These are phyloP conservation scores for Eucalyptus tenuipes DNA, from an alignment of 345 rosid species.

Conservation along the genomic window DNA sequence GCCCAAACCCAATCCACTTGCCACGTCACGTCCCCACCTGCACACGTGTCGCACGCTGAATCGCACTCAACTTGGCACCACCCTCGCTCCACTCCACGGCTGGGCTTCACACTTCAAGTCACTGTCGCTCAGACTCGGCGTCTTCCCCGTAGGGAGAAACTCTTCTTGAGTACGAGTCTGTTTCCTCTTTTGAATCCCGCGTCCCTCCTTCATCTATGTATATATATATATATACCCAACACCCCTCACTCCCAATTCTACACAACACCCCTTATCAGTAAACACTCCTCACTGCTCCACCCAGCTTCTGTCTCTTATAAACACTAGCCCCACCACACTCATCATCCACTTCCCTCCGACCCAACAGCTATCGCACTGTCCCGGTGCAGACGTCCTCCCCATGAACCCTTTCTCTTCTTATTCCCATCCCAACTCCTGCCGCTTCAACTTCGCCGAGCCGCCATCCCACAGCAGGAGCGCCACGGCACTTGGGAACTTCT, in stretches of 20 bases:
- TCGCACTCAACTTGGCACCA: neutral
- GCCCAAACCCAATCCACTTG: neutral
- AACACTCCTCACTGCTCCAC: neutral
- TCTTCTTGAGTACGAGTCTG: neutral
- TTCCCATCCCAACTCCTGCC: conserved; percentile 3
- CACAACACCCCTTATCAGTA: no score
- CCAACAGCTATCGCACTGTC: neutral
- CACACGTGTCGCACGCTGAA: neutral
- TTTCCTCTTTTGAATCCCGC: neutral
- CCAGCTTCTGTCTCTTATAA: neutral
- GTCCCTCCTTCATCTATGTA: neutral
- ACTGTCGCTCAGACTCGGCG: neutral
- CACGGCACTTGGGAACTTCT: neutral
- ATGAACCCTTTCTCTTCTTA: conserved; percentile 9
- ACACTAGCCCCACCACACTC: neutral
- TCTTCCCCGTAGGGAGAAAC: neutral
- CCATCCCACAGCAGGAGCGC: conserved; percentile 5
- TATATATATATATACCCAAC: neutral
- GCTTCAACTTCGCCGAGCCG: neutral
- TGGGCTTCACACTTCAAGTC: neutral
- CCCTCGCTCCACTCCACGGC: neutral
- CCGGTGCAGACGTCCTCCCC: neutral
- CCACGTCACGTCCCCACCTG: neutral
- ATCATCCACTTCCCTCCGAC: neutral
- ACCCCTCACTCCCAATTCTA: neutral